phyloP scores from a whole-genome alignment of 2,329 filamentous ascomycete genomes.

The Cladophialophora psammophila region DNA sequence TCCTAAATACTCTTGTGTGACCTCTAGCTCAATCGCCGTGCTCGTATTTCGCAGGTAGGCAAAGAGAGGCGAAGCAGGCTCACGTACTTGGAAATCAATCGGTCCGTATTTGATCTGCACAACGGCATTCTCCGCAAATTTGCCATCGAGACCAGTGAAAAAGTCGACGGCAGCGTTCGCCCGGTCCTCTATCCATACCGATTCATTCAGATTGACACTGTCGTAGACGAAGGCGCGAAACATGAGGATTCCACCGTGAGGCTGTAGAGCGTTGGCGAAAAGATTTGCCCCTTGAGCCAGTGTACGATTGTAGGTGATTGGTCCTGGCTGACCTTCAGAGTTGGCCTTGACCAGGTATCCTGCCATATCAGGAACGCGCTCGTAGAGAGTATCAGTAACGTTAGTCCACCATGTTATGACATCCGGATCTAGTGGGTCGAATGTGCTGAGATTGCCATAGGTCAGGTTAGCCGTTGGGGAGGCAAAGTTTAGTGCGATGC shows the following conservation, averaged over 20 bases:
- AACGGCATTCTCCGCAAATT: slow-evolving; percentile 74
- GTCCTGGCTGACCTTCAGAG: slow-evolving; percentile 75
- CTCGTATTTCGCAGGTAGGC: slow-evolving; percentile 57
- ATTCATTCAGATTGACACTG: slow-evolving; percentile 58
- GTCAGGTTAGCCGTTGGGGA: slow-evolving; percentile 61
- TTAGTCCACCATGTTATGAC: slow-evolving; percentile 71
- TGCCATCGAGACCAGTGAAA: slow-evolving; percentile 68
- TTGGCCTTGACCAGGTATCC: slow-evolving; percentile 76
- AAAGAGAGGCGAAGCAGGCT: slow-evolving; percentile 71
- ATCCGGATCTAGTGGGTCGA: slow-evolving; percentile 67
- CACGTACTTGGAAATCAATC: slow-evolving; percentile 76
- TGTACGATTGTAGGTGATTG: slow-evolving; percentile 73
- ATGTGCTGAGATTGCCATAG: slow-evolving; percentile 63
- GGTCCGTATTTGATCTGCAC: slow-evolving; percentile 78
- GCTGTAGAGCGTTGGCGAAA: slow-evolving; percentile 66
- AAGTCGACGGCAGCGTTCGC: slow-evolving; percentile 74
- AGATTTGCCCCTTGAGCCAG: slow-evolving; percentile 73
- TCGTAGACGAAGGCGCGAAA: slow-evolving; percentile 78
- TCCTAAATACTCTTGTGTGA: slow-evolving; percentile 74
- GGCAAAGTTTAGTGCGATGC: slow-evolving; percentile 73
- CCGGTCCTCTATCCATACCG: slow-evolving; percentile 70
- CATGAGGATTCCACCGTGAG: slow-evolving; percentile 69
- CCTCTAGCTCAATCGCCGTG: slow-evolving; percentile 69
- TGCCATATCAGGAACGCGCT: slow-evolving; percentile 69
- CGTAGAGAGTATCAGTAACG: slow-evolving; percentile 66